Percentiles rank a stretch among this genome's conserved stretches.
Evolutionary conservation across 225 moss, liverwort and hornwort genomes (phyloP).

Genomic region (Thuidium tamariscinum): DNA sequence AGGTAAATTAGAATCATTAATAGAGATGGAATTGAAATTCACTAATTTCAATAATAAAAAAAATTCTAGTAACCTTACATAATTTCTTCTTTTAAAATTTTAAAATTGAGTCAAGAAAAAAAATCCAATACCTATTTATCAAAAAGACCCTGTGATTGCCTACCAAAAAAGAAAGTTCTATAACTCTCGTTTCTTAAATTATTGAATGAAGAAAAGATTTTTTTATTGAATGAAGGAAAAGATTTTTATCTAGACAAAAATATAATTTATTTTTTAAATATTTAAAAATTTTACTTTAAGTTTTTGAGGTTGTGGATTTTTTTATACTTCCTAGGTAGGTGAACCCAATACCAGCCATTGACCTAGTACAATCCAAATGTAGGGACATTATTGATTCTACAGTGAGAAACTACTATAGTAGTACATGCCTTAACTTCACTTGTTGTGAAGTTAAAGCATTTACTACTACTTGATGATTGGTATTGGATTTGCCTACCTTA

Average conservation of each 20-base stretch:
- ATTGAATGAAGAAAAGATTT: neutral
- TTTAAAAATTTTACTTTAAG: neutral
- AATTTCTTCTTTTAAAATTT: too few relatives aligned
- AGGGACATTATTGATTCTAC: too few relatives aligned
- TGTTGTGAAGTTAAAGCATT: too few relatives aligned
- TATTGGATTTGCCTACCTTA: too few relatives aligned
- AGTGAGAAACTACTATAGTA: too few relatives aligned
- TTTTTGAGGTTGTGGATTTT: neutral
- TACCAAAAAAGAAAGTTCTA: neutral
- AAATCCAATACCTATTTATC: too few relatives aligned
- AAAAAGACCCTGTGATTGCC: rapidly evolving
- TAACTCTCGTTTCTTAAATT: neutral
- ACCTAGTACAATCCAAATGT: too few relatives aligned
- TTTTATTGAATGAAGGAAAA: too few relatives aligned
- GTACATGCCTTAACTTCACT: too few relatives aligned
- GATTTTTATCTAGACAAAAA: neutral
- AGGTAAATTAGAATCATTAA: neutral
- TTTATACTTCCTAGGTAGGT: rapidly evolving
- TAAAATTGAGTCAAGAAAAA: rapidly evolving
- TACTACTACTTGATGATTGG: too few relatives aligned
- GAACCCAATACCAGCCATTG: too few relatives aligned
- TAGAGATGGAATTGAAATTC: neutral
- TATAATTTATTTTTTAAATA: rapidly evolving
- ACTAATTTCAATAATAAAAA: rapidly evolving
- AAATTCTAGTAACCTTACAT: rapidly evolving